Evolutionary conservation across 345 rosid genomes (phyloP).

Genomic region (Corchorus capsularis): DNA sequence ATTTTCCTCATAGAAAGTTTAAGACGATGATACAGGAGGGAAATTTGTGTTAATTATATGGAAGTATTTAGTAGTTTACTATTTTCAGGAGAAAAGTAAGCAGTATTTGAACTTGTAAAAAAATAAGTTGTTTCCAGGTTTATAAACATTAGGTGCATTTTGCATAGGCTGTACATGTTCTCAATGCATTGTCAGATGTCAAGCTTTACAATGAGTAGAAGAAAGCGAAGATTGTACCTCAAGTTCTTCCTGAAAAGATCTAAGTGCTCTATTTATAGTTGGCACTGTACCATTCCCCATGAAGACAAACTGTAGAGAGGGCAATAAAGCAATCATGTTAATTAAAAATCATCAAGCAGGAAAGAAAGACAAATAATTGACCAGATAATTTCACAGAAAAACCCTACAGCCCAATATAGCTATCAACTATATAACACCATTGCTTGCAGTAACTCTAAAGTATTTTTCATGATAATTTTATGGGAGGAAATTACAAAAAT

Average conservation of each 20-base stretch:
- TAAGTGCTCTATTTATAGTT: conserved; percentile 31
- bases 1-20: background rate
- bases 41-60: background rate
- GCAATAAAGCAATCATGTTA: conserved; percentile 16
- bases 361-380: background rate
- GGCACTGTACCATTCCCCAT: conserved; percentile 41
- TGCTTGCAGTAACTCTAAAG: conserved; percentile 2
- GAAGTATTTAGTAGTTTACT: background rate
- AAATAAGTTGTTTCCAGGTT: background rate
- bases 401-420: conserved; percentile 16
- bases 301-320: conserved; percentile 55
- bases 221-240: conserved; percentile 38
- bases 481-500: background rate
- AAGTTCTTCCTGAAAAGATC: conserved; percentile 42
- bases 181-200: background rate
- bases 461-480: background rate
- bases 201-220: background rate
- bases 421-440: conserved; percentile 6
- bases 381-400: conserved; percentile 15
- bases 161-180: background rate
- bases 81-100: too few species aligned
- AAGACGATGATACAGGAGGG: background rate
- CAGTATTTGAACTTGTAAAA: background rate
- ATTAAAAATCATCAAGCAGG: conserved; percentile 11
- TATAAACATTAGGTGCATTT: background rate